Evolutionary conservation across 2,329 filamentous ascomycete genomes (phyloP).

Genomic region (Arthroderma uncinatum): DNA sequence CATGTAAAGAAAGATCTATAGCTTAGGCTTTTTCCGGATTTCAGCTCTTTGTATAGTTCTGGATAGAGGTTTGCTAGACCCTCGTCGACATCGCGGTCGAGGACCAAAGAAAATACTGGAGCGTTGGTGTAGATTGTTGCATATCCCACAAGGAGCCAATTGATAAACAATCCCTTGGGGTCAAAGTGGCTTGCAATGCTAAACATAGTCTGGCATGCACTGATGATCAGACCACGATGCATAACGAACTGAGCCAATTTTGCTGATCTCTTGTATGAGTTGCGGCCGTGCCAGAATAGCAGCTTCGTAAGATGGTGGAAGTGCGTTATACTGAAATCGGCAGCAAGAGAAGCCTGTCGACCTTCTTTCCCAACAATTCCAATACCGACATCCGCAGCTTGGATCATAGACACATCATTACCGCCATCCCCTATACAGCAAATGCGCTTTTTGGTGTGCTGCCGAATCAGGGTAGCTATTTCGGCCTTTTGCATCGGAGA

Average conservation of each 20-base stretch:
- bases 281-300: constrained; percentile 96
- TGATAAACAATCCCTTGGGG: constrained; percentile 86
- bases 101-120: constrained; percentile 83
- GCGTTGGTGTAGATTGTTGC: constrained; percentile 90
- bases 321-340: constrained; percentile 92
- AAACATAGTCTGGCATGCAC: constrained; percentile 94
- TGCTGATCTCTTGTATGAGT: constrained; percentile 89
- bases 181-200: constrained; percentile 87
- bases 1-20: constrained; percentile 95
- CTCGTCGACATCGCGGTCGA: constrained; percentile 93
- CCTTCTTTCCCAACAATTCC: constrained; percentile 98
- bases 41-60: constrained; percentile 96
- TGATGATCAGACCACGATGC: constrained; percentile 88
- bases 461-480: constrained; percentile 77
- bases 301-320: constrained; percentile 93
- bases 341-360: constrained; percentile 82
- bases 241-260: constrained; percentile 98
- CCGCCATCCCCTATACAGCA: constrained; percentile 97
- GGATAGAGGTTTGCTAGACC: constrained; percentile 88
- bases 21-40: constrained; percentile 69
- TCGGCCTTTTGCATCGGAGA: constrained; percentile 96
- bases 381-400: constrained; percentile 93
- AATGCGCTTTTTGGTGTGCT: constrained; percentile 85
- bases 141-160: constrained; percentile 95
- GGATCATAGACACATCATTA: constrained; percentile 98